Evolutionary conservation across 2,329 filamentous ascomycete genomes (phyloP), one percentile per base, ranked within the genome.

Genomic region (Thermothelomyces thermophilus): DNA sequence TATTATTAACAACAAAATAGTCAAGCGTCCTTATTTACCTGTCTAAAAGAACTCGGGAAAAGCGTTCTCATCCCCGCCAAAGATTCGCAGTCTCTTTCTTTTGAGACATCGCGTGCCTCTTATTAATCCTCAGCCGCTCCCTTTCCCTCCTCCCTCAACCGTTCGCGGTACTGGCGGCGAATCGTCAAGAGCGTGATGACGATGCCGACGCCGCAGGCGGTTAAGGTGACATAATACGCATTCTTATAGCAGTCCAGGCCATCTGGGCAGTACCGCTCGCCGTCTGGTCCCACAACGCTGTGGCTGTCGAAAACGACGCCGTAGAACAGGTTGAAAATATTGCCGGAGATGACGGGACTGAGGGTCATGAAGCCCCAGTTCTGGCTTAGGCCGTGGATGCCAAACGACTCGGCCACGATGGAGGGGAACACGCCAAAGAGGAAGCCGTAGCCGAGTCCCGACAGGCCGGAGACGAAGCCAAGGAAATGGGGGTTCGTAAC

Each of bases 311-410:
- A 94, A 0, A 95, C 82, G 14, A 67, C 70, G 42, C 93, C 93
- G 64, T 97, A 98, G 51, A 93, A 82, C 1, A 96, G 70, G 64
- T 97, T 98, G 75, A 95, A 97, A 19, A 95, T 67, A 60, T 97
- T 95, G 43, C 89, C 90, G 8, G 84, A 90, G 24, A 95, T 68
- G 2, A 95, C 88, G 0, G 91, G 90, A 2, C 88, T 85, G 41
- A 96, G 73, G 0, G 89, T 96, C 83, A 98, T 94, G 60, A 86
- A 85, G 13, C 93, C 93, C 91, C 93, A 98, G 63, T 97, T 98
- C 64, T 95, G 88, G 48, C 86, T 90, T 41, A 98, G 74, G 1
- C 90, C 91, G 53, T 84, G 79, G 22, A 96, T 86, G 7, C 93
- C 93, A 65, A 98, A 98, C 0, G 86, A 84, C 64, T 97, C 90